Base-by-base conservation (phyloP, 2,329 filamentous ascomycete species). In the Rasamsonia emersonii region DNA sequence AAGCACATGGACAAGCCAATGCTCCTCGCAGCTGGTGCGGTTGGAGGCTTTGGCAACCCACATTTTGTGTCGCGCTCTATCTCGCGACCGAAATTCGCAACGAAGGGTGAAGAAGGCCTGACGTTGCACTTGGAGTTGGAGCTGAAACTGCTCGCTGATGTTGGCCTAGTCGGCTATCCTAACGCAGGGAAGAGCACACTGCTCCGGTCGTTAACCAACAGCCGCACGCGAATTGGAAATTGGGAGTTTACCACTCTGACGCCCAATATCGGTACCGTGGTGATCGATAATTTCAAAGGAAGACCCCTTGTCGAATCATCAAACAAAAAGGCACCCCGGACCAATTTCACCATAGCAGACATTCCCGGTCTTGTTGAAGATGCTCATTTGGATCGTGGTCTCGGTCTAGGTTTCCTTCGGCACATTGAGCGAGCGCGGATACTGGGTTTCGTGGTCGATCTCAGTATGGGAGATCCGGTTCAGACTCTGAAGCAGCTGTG, bases 171-270 rank as follows among this genome's bases (percentile, higher is more conserved):
- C 10, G 91, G 91, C 1, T 73, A 96, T 10, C 91, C 91, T 2
- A 98, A 98, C 55, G 91, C 89, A 4, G 91, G 91, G 6, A 98
- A 98, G 62, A 93, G 84, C 53, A 96, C 91, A 0, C 70, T 98
- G 2, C 71, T 96, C 10, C 79, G 91, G 11, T 80, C 88, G 3
- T 65, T 98, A 47, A 93, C 80, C 47, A 88, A 88, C 56, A 93
- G 84, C 54, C 80, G 86, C 38, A 85, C 91, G 2, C 76, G 91
- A 23, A 78, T 98, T 4, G 91, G 91, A 24, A 79, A 83, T 54
- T 98, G 91, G 91, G 89, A 86, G 7, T 98, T 98, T 56, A 98
- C 91, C 3, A 98, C 91, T 0, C 69, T 98, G 6, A 81, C 88
- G 45, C 91, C 91, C 3, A 95, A 93, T 46, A 93, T 98, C 33